phyloP scores from a whole-genome alignment of 1,284 basidiomycete species.

The Ustilago sp. region DNA sequence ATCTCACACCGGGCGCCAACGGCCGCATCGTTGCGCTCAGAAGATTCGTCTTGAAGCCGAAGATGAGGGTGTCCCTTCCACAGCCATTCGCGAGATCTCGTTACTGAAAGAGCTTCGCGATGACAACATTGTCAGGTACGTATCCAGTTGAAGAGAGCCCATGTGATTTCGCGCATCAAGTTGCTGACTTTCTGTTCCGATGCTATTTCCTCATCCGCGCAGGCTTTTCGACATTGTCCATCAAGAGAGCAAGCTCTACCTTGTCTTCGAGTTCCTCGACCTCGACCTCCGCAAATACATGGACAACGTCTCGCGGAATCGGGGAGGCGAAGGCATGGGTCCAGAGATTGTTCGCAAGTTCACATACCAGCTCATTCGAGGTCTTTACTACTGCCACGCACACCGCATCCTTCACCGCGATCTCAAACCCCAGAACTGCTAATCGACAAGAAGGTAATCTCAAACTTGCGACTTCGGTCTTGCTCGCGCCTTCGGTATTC shows the following conservation, averaged over 20 bases:
- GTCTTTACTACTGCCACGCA: slow-evolving; percentile 93
- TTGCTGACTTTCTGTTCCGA: neutral
- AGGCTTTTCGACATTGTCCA: slow-evolving; percentile 97
- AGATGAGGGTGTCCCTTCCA: slow-evolving; percentile 96
- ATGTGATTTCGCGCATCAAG: neutral
- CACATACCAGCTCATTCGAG: slow-evolving; percentile 85
- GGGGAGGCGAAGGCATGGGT: slow-evolving; percentile 74
- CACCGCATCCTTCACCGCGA: slow-evolving; percentile 96
- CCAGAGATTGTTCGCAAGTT: slow-evolving; percentile 91
- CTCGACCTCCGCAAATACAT: slow-evolving; percentile 96
- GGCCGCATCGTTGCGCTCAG: slow-evolving; percentile 72
- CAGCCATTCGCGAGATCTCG: slow-evolving; percentile 97
- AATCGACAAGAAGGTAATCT: slow-evolving; percentile 77
- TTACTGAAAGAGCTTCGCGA: slow-evolving; percentile 95
- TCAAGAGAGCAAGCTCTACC: slow-evolving; percentile 93
- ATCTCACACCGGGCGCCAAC: slow-evolving; percentile 77
- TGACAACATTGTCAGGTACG: slow-evolving; percentile 84
- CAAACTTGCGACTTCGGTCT: slow-evolving; percentile 89
- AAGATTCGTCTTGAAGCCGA: slow-evolving; percentile 98
- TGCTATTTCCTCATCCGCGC: slow-evolving; percentile 12
- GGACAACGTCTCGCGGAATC: slow-evolving; percentile 74
- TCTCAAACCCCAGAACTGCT: slow-evolving; percentile 97
- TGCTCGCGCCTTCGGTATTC: slow-evolving; percentile 96
- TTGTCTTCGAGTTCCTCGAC: slow-evolving; percentile 95
- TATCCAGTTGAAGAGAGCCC: neutral